Evolutionary conservation across 1,139 yeast species (phyloP), one percentile per base, ranked within the genome.

Genomic region (Diutina mesorugosa): DNA sequence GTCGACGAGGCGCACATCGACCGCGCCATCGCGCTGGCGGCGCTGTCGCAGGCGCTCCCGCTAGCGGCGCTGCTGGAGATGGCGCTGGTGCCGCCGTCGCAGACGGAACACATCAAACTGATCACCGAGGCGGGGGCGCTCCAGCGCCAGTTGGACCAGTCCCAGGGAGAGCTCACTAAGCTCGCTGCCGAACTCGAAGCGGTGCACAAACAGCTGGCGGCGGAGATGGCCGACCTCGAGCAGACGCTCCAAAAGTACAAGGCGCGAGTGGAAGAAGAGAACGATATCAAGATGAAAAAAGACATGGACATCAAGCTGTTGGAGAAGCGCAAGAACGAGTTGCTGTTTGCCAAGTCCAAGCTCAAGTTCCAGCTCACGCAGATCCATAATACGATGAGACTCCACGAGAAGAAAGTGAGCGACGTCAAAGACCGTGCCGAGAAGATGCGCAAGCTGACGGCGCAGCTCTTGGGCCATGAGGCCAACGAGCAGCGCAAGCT

Each of bases 291-390:
- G 56, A 60, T 67, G 28, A 69, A 67, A 56, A 68, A 72, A 56
- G 76, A 72, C 41, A 63, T 63, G 56, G 69, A 67, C 58, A 69
- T 72, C 12, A 73, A 71, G 60, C 66, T 68, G 45, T 64, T 72
- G 58, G 77, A 73, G 57, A 69, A 67, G 51, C 62, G 58, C 30
- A 70, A 69, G 57, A 77, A 74, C 59, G 62, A 64, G 45, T 60
- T 71, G 45, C 62, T 67, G 29, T 70, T 67, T 58, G 63, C 67
- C 50, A 73, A 74, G 60, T 66, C 73, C 55, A 75, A 75, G 61
- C 62, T 74, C 32, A 59, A 63, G 26, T 64, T 63, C 48, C 71
- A 71, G 58, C 57, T 73, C 41, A 64, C 67, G 55, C 59, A 66
- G 28, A 58, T 67, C 16, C 66, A 66, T 51, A 61, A 64, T 38